Conservation (phyloP, 495 filamentous ascomycete species). For the Pseudoneurospora amorphoporcata region DNA sequence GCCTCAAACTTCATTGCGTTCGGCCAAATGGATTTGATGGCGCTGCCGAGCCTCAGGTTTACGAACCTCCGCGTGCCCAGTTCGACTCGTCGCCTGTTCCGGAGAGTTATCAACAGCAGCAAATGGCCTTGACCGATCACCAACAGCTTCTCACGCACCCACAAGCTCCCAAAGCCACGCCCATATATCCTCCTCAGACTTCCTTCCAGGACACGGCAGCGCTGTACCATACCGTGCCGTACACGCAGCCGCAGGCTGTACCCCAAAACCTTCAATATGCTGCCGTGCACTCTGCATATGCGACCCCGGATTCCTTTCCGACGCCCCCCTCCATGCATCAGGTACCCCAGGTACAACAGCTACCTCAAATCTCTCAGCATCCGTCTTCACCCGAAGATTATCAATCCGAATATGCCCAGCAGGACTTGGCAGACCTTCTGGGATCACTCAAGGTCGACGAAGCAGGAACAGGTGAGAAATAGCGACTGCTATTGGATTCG, state of each 20-base stretch:
- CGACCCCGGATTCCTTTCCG: slow-evolving; percentile 37
- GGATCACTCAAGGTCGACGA: slow-evolving; percentile 84
- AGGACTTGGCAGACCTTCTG: slow-evolving; percentile 67
- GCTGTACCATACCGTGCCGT: slow-evolving; percentile 37
- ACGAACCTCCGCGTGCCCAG: slow-evolving; percentile 35
- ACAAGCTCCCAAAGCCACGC: slow-evolving; percentile 23
- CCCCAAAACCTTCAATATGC: slow-evolving; percentile 41
- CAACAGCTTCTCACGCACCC: slow-evolving; percentile 27
- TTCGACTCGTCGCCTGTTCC: slow-evolving; percentile 36
- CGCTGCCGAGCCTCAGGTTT: slow-evolving; percentile 38
- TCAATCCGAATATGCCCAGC: slow-evolving; percentile 58
- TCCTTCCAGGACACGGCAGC: slow-evolving; percentile 29
- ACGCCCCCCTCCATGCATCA: slow-evolving; percentile 40
- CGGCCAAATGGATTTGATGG: slow-evolving; percentile 86
- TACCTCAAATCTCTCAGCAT: slow-evolving; percentile 19
- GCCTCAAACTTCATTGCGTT: slow-evolving; percentile 86
- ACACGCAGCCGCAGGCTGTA: slow-evolving; percentile 32
- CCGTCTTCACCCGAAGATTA: slow-evolving; percentile 38
- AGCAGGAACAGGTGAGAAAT: slow-evolving; percentile 67
- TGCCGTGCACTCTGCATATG: slow-evolving; percentile 34
- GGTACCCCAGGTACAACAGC: background rate
- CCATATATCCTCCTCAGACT: slow-evolving; percentile 29
- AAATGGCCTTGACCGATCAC: slow-evolving; percentile 29
- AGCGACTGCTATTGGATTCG: background rate
- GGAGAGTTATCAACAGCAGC: slow-evolving; percentile 46